Base-by-base conservation (phyloP, 1,284 basidiomycete genomes). In the Marasmius tenuissimus region DNA sequence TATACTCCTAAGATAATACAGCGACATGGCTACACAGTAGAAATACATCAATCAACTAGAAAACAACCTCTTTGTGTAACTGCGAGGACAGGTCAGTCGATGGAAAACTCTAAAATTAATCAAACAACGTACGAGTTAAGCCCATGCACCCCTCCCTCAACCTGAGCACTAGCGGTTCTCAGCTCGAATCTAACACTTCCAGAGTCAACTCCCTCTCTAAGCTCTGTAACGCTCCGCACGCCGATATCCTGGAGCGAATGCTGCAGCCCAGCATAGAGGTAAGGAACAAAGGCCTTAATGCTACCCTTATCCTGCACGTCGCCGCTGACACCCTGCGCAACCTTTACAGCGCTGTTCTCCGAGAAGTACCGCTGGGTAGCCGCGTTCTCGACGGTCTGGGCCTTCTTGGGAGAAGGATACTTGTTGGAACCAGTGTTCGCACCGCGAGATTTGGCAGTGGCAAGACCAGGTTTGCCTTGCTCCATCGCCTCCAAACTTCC, bases 251-350 rank as follows among this genome's bases (percentile, higher is more conserved):
- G 97, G 66, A 98, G 80, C 67, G 94, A 96, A 78, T 99, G 97
- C 78, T 98, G 97, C 52, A 99, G 81, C 54, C 97, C 97, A 20
- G 90, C 89, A 72, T 95, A 85, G 50, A 99, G 81, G 77, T 99
- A 99, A 8, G 96, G 96, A 59, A 97, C 75, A 76, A 97, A 98
- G 61, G 90, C 89, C 78, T 88, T 91, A 66, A 98, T 86, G 63
- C 91, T 94, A 27, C 97, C 97, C 84, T 98, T 98, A 78, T 99
- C 97, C 75, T 95, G 93, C 14, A 99, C 97, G 67, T 98, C 94
- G 34, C 97, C 97, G 14, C 93, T 92, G 14, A 99, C 97, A 65
- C 97, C 97, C 77, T 97, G 95, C 4, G 97, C 97, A 58, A 99
- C 97, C 82, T 98, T 98, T 75, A 99, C 91, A 1, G 91, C 85